Base-by-base conservation (phyloP, 306 rosid species). In the Gleditsia sinensis region DNA sequence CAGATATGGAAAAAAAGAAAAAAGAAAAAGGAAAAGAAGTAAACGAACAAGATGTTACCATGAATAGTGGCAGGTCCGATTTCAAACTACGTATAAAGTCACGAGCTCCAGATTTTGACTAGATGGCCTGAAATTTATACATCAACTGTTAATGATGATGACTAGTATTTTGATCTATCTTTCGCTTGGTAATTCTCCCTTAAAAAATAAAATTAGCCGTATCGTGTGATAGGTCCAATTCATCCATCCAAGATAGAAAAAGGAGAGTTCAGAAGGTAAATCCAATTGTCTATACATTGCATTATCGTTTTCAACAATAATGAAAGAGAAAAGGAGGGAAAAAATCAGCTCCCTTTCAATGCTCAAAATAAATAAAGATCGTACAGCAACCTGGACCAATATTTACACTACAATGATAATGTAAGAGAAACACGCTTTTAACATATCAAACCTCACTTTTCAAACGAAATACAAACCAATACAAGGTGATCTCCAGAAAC, bases 331-430 rank as follows among this genome's bases (percentile, higher is more conserved):
- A 57, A 24, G 34, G 65, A 28, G 69, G 63, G 78, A 7, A 9
- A n/a, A 34, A 75, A 74, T 45, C 16, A 9, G 58, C 67, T 45
- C 66, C 60, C 24, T 72, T 67, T 32, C 71, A 17, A 34, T 51
- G 76, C 58, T 51, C 40, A n/a, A 75, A 30, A 56, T 30, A 42
- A 30, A 63, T 12, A 33, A 65, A 61, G 19, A 17, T 67, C 12
- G 61, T 12, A 8, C n/a, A 1, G 33, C 39, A 67, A 69, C 14
- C 61, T 48, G 64, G 46, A 59, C 62, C 83, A 69, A 61, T 74
- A 77, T 69, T 73, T 80, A 84, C 82, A 76, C 60, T 71, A 30
- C 56, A 37, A 12, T 30, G 27, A 60, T 62, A 51, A 46, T 11
- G 69, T 1, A 42, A 43, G 42, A 34, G 28, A 75, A 42, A 60